These are phyloP conservation scores for Puccinia polysora DNA, from an alignment of 1,284 basidiomycete genomes.

Conservation along the genomic window DNA sequence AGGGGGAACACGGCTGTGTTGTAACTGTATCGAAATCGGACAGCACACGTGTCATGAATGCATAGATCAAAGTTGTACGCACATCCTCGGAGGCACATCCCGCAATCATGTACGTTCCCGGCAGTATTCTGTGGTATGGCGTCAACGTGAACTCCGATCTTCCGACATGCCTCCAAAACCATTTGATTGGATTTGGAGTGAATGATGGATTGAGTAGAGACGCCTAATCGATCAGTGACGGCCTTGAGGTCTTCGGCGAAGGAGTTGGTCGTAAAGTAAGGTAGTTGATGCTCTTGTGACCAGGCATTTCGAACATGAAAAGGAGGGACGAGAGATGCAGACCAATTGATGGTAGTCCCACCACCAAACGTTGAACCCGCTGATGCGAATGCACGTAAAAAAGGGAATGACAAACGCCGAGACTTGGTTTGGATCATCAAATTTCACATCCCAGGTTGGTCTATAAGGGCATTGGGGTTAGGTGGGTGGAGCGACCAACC, in stretches of 20 bases:
- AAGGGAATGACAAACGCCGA: too few relatives aligned
- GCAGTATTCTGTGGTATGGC: constrained; percentile 55
- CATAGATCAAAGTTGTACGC: neutral
- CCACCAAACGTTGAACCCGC: constrained; percentile 56
- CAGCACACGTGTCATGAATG: too few relatives aligned
- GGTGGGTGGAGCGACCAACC: constrained; percentile 25
- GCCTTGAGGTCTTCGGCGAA: constrained; percentile 52
- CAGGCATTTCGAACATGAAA: constrained; percentile 54
- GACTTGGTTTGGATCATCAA: neutral
- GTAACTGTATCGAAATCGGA: neutral
- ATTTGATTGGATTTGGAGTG: constrained; percentile 53
- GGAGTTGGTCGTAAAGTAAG: constrained; percentile 50
- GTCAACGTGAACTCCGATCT: constrained; percentile 52
- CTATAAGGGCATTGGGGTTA: too few relatives aligned
- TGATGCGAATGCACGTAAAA: too few relatives aligned
- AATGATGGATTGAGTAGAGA: constrained; percentile 49
- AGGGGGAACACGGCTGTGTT: neutral
- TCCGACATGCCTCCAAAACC: constrained; percentile 50
- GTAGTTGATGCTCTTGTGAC: constrained; percentile 52
- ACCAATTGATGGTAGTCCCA: constrained; percentile 58
- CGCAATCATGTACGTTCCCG: constrained; percentile 54
- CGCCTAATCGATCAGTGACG: constrained; percentile 52
- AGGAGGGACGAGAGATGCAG: constrained; percentile 55
- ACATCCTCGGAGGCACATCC: constrained; percentile 55
- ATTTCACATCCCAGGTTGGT: neutral